These are phyloP conservation scores for Fusarium napiforme DNA, from an alignment of 2,329 filamentous ascomycete species.

Conservation along the genomic window DNA sequence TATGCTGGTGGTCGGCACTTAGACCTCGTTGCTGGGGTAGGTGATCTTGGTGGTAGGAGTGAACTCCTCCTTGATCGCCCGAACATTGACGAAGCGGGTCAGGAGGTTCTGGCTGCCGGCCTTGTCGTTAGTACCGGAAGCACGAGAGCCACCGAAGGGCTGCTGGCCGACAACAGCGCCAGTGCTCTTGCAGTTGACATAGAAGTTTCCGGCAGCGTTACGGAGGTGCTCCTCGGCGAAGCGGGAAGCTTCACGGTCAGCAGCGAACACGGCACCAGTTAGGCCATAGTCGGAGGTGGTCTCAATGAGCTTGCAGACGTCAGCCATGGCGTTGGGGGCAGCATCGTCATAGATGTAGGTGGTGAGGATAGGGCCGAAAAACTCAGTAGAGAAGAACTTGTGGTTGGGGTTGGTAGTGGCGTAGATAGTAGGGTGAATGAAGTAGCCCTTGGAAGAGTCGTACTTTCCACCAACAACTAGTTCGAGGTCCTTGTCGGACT, in stretches of 20 bases:
- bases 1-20: constrained; percentile 23
- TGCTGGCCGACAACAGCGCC: constrained; percentile 79
- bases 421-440: constrained; percentile 86
- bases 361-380: constrained; percentile 83
- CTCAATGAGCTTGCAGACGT: constrained; percentile 73
- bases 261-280: constrained; percentile 80
- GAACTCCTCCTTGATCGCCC: constrained; percentile 82
- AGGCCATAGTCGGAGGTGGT: constrained; percentile 79
- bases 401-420: constrained; percentile 77
- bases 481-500: constrained; percentile 76
- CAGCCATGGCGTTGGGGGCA: constrained; percentile 65
- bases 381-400: constrained; percentile 78
- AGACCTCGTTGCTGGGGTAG: constrained; percentile 79
- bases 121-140: constrained; percentile 79
- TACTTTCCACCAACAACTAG: constrained; percentile 81
- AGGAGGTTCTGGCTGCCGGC: constrained; percentile 73
- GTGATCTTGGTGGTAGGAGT: constrained; percentile 68
- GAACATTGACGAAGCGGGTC: constrained; percentile 72
- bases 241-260: constrained; percentile 72
- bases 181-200: constrained; percentile 86
- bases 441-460: constrained; percentile 83
- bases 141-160: constrained; percentile 75
- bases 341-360: constrained; percentile 82
- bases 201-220: constrained; percentile 84
- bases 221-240: constrained; percentile 77